Percentiles rank a stretch among this genome's conserved stretches.
Evolutionary conservation across 83 land plant genomes (phyloP).

Genomic region (Picea mariana): DNA sequence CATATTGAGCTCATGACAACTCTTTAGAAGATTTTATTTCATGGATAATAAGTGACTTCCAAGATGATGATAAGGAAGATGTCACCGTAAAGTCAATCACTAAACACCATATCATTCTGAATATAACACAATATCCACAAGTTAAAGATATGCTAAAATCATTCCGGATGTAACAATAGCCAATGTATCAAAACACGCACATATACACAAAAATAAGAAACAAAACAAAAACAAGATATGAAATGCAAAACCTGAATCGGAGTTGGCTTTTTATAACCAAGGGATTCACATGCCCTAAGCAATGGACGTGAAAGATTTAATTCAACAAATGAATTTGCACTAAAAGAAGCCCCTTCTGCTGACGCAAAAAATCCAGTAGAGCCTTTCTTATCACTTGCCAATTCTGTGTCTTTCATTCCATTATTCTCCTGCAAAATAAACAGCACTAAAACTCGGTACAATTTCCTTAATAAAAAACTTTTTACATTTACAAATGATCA

Average conservation of each 20-base stretch:
- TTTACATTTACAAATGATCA: background rate
- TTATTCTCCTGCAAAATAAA: background rate
- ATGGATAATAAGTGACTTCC: background rate
- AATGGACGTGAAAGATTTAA: constrained; percentile 91
- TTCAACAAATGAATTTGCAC: constrained; percentile 88
- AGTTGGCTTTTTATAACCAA: constrained; percentile 88
- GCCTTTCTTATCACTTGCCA: constrained; percentile 17
- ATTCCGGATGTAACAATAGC: background rate
- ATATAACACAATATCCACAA: background rate
- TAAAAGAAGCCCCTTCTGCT: constrained; percentile 76
- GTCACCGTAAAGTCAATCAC: background rate
- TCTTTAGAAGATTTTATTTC: background rate
- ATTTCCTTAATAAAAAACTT: background rate
- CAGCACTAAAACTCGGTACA: background rate
- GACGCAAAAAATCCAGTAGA: constrained; percentile 60
- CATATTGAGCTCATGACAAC: too few relatives aligned
- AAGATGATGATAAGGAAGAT: background rate
- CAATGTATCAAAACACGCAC: constrained; percentile 1
- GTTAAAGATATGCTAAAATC: too few relatives aligned
- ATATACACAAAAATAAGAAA: background rate
- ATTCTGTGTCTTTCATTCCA: constrained; percentile 7
- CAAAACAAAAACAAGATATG: background rate
- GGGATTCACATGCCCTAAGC: constrained; percentile 86
- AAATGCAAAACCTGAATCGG: constrained; percentile 81
- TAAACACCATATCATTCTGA: background rate